A percentile compares a stretch with the other conserved stretches of the same genome.
phyloP scores from a whole-genome alignment of 176 grass and related monocot species.

The Aegilops tauschii region DNA sequence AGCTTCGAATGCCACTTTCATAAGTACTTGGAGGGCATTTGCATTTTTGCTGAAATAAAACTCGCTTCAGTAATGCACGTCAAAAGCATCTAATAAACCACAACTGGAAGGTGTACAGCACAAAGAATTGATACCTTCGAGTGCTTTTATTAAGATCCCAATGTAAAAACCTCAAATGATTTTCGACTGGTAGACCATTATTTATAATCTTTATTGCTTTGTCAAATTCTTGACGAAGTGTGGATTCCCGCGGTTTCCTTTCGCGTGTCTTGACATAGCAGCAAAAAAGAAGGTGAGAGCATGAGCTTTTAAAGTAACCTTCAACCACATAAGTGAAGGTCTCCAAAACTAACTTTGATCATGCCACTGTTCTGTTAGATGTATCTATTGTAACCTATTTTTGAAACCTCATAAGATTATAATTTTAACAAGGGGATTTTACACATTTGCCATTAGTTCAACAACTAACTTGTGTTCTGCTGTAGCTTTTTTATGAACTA shows the following conservation, averaged over 20 bases:
- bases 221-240: slow-evolving; percentile 77
- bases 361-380: not conserved
- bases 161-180: slow-evolving; percentile 83
- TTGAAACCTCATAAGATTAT: not conserved
- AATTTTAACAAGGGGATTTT: not conserved
- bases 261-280: slow-evolving; percentile 57
- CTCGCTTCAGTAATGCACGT: slow-evolving; percentile 26
- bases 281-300: slow-evolving; percentile 23
- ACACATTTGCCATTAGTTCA: not conserved
- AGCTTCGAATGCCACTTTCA: slow-evolving; percentile 75
- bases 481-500: not conserved
- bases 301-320: slow-evolving; percentile 13
- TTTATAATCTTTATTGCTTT: slow-evolving; percentile 84
- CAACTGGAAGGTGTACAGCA: not conserved
- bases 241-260: slow-evolving; percentile 82
- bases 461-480: not conserved
- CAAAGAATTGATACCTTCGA: slow-evolving; percentile 55
- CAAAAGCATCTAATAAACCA: slow-evolving; percentile 20
- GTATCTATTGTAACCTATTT: not conserved
- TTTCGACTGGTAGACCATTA: slow-evolving; percentile 58
- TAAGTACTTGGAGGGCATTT: slow-evolving; percentile 71
- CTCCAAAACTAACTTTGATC: not conserved
- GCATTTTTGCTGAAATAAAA: slow-evolving; percentile 57
- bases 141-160: slow-evolving; percentile 97
- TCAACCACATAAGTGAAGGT: not conserved